Percentiles rank a stretch among this genome's conserved stretches.
phyloP scores from a whole-genome alignment of 805 yeast genomes.

The Cyberlindnera veronae region DNA sequence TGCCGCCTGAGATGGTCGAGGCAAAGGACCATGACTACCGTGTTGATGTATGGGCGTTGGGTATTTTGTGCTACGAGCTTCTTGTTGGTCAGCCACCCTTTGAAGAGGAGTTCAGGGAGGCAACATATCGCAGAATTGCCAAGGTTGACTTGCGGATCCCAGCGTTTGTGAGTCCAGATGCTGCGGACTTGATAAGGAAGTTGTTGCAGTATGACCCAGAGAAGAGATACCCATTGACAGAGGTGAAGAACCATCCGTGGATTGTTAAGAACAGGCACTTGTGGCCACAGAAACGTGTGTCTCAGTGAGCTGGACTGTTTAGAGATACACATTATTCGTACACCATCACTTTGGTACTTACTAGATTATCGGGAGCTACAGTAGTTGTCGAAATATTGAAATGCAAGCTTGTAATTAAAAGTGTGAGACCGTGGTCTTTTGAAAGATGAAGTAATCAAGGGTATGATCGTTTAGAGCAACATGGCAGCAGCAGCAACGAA shows the following conservation, averaged over 20 bases:
- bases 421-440: too few species aligned
- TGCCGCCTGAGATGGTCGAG: constrained; percentile 95
- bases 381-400: too few species aligned
- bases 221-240: constrained; percentile 55
- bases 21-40: constrained; percentile 70
- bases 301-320: constrained; percentile 2
- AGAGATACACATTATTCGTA: too few species aligned
- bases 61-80: constrained; percentile 81
- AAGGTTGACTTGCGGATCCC: constrained; percentile 78
- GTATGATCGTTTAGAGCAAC: constrained; percentile 2
- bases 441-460: too few species aligned
- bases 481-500: constrained; percentile 8
- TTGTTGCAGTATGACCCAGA: constrained; percentile 68
- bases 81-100: constrained; percentile 90
- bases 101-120: constrained; percentile 73
- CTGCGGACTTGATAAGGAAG: constrained; percentile 64
- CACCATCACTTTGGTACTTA: too few species aligned
- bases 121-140: constrained; percentile 78
- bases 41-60: constrained; percentile 93
- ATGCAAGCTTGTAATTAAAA: too few species aligned
- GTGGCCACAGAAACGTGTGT: constrained; percentile 45
- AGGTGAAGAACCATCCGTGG: constrained; percentile 82
- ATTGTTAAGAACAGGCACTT: constrained; percentile 55
- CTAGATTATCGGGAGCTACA: too few species aligned
- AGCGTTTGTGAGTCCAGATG: constrained; percentile 62